Conservation (phyloP, 768 basidiomycete genomes). For the Suillus tomentosus region DNA sequence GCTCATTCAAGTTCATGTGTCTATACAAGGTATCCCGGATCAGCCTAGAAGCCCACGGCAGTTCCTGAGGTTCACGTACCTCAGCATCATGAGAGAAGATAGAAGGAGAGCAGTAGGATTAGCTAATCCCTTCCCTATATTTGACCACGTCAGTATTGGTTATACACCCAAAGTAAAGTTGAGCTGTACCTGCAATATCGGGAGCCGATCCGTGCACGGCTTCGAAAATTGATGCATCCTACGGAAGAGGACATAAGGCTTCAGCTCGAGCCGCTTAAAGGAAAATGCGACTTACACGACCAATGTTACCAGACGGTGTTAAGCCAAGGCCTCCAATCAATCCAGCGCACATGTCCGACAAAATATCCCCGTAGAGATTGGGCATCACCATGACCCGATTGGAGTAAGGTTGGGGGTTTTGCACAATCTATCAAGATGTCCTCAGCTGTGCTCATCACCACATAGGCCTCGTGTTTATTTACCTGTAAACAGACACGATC, state of each 20-base stretch:
- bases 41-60: conserved; percentile 16
- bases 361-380: conserved; percentile 93
- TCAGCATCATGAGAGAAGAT: conserved; percentile 97
- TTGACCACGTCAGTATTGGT: conserved; percentile 13
- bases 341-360: conserved; percentile 98
- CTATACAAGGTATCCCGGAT: conserved; percentile 42
- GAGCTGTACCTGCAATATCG: conserved; percentile 85
- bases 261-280: conserved; percentile 19
- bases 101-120: conserved; percentile 99
- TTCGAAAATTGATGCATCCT: conserved; percentile 99
- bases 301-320: conserved; percentile 97
- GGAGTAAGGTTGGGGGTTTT: conserved; percentile 90
- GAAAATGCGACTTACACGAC: conserved; percentile 58
- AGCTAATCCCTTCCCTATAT: conserved; percentile 82
- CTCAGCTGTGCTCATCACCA: background rate
- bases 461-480: conserved; percentile 10
- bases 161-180: background rate
- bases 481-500: conserved; percentile 96
- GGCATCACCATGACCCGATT: conserved; percentile 99
- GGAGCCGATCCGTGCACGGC: conserved; percentile 99
- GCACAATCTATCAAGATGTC: conserved; percentile 66
- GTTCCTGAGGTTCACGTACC: conserved; percentile 48
- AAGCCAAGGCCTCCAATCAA: conserved; percentile 97
- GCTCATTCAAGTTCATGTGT: conserved; percentile 88
- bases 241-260: conserved; percentile 14